Conservation (phyloP, 805 yeast species). For the Teunomyces stri region DNA sequence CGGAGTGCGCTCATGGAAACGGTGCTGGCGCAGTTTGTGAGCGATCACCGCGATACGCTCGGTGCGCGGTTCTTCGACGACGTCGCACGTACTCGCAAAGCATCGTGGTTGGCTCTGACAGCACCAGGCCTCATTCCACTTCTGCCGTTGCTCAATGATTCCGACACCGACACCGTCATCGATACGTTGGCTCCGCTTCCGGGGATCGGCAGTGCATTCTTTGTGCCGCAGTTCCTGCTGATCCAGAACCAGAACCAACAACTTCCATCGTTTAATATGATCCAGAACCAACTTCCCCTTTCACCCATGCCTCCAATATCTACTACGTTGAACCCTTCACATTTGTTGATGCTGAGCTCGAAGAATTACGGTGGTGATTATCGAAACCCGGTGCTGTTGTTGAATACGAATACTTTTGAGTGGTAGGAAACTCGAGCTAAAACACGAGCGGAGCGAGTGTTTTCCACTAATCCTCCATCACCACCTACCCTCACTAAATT, state of each 20-base stretch:
- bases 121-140: conserved; percentile 26
- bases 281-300: conserved; percentile 31
- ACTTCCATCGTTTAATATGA: conserved; percentile 35
- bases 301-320: conserved; percentile 23
- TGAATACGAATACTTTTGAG: background rate
- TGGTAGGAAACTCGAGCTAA: no score
- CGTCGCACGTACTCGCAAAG: background rate
- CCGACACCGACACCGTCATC: conserved; percentile 16
- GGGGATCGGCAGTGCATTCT: conserved; percentile 2
- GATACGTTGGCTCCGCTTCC: conserved; percentile 4
- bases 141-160: conserved; percentile 28
- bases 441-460: no score
- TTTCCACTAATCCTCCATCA: no score
- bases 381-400: background rate
- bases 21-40: conserved; percentile 10
- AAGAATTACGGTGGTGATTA: background rate
- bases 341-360: conserved; percentile 16
- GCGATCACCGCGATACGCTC: conserved; percentile 11
- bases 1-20: conserved; percentile 10
- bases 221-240: conserved; percentile 20
- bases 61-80: conserved; percentile 9
- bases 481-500: no score
- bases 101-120: conserved; percentile 3
- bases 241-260: conserved; percentile 31
- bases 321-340: conserved; percentile 27